Percentiles rank a stretch among this genome's conserved stretches.
phyloP scores from a whole-genome alignment of 2,329 filamentous ascomycete species.

The Xylaria sp. region DNA sequence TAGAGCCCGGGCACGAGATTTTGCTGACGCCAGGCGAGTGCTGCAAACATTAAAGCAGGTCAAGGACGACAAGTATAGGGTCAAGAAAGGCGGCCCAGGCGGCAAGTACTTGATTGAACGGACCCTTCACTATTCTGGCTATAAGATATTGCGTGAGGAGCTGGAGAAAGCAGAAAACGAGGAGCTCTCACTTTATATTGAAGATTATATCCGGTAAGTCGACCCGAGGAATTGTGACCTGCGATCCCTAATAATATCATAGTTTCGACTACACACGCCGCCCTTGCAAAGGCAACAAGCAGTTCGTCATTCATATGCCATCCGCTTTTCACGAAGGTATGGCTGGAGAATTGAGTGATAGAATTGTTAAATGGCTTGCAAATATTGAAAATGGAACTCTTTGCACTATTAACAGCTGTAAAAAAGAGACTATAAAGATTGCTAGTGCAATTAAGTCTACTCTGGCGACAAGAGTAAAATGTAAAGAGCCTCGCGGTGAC shows the following conservation, averaged over 20 bases:
- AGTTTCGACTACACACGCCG: constrained; percentile 15
- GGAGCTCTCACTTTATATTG: background rate
- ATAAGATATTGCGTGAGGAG: constrained; percentile 8
- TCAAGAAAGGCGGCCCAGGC: constrained; percentile 1
- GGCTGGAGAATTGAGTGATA: background rate
- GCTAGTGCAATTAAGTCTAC: background rate
- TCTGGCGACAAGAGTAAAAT: background rate
- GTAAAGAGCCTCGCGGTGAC: background rate
- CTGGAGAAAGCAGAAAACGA: background rate
- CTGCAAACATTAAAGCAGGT: constrained; percentile 12
- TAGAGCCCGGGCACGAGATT: constrained; percentile 1
- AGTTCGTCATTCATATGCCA: constrained; percentile 16
- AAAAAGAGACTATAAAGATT: background rate
- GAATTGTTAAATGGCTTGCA: background rate
- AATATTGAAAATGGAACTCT: background rate
- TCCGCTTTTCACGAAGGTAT: background rate
- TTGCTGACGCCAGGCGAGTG: constrained; percentile 1
- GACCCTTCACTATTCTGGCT: constrained; percentile 4
- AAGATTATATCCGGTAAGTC: constrained; percentile 2
- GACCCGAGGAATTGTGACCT: background rate
- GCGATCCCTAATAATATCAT: background rate
- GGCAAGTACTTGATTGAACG: constrained; percentile 15
- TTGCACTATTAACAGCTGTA: background rate
- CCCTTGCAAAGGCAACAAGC: constrained; percentile 11
- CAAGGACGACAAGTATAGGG: background rate